Conservation (phyloP, 1,284 basidiomycete genomes). For the Lentinula novae-zelandiae region DNA sequence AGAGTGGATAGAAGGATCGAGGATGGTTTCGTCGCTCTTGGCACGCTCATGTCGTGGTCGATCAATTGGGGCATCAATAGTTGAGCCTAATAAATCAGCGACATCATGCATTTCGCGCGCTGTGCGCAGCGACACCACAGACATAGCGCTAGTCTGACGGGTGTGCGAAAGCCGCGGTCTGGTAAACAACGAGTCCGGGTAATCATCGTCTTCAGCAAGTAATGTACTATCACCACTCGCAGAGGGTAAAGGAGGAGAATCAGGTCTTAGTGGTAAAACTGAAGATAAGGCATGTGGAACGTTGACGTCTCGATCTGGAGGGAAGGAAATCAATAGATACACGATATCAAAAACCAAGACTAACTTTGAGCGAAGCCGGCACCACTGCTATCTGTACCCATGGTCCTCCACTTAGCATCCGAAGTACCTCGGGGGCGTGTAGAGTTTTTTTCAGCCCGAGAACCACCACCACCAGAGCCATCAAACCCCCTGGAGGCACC, state of each 20-base stretch:
- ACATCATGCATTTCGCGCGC: slow-evolving; percentile 30
- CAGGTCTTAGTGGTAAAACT: neutral
- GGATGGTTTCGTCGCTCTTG: slow-evolving; percentile 8
- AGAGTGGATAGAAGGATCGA: slow-evolving; percentile 8
- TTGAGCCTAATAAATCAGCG: slow-evolving; percentile 26
- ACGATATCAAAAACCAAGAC: neutral
- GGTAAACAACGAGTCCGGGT: slow-evolving; percentile 8
- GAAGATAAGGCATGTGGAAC: neutral
- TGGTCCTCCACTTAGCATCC: slow-evolving; percentile 34
- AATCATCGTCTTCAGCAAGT: neutral
- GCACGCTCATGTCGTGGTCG: slow-evolving; percentile 13
- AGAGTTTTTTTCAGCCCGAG: slow-evolving; percentile 10
- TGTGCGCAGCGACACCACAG: slow-evolving; percentile 25
- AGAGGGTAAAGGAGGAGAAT: neutral
- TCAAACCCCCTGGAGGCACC: slow-evolving; percentile 10
- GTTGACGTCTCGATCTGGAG: neutral
- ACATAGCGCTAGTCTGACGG: slow-evolving; percentile 17
- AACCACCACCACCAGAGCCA: slow-evolving; percentile 8
- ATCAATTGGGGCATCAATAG: slow-evolving; percentile 17
- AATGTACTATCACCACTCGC: neutral
- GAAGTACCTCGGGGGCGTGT: slow-evolving; percentile 36
- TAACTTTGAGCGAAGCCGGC: slow-evolving; percentile 15
- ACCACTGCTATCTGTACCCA: slow-evolving; percentile 12
- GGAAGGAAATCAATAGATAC: neutral
- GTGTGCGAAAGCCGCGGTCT: neutral